Base-by-base conservation (phyloP, 345 rosid species). In the Microthlaspi erraticum region DNA sequence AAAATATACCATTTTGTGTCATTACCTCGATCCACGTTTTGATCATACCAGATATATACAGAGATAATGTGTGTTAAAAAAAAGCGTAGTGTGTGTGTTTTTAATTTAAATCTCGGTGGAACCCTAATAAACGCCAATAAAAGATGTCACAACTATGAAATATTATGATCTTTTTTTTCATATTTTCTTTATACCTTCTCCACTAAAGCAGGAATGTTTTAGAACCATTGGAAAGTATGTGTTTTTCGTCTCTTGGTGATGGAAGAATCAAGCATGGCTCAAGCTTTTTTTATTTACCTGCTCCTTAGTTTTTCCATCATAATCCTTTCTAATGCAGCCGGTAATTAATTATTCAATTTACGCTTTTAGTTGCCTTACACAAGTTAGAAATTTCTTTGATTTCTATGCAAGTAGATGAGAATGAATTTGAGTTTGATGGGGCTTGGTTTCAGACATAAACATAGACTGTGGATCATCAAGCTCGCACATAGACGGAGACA, bases 381-480 rank as follows among this genome's bases (percentile, higher is more conserved):
- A 11, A 26, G 34, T 42, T 53, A 18, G 12, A 10, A 14, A 0
- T 26, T 62, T 11, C 0, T 16, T 32, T 20, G 9, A 18, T 18
- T 43, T 55, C 5, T 66, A 29, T 39, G 50, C 17, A 7, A 31
- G 48, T 55, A 8, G 18, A 16, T 68, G 29, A 12, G 52, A 32
- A 44, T 13, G 14, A 36, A 38, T 36, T 48, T 70, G 26, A 29
- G 66, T 59, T 37, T 49, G 51, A 17, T 54, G 18, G 20, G 57
- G 41, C 4, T 11, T 38, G 74, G 43, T 41, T 42, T 61, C 68
- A 62, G 76, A 71, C 43, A 62, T 71, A 62, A 73, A 5, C 58
- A 73, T 73, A 34, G 60, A 73, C 23, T 73, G 77, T 56, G 77
- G 77, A 65, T 70, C 75, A 46, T 45, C 71, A n/a, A 65, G 56